phyloP scores from a whole-genome alignment of 2,329 filamentous ascomycete species.

The Aschersonia sp. region DNA sequence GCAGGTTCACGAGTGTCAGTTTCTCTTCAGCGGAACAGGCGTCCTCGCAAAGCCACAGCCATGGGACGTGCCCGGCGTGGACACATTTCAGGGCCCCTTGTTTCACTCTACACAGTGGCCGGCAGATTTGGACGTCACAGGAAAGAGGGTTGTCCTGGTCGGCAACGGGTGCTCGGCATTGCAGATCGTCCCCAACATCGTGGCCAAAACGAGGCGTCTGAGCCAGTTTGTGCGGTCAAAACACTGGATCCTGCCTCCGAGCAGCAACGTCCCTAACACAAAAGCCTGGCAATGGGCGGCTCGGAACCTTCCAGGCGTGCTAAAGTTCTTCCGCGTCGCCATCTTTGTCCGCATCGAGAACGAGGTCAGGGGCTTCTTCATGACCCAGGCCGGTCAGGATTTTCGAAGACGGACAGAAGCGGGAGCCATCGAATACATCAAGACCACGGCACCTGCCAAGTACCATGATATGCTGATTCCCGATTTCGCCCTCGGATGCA shows the following conservation, averaged over 20 bases:
- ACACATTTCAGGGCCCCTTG: constrained; percentile 26
- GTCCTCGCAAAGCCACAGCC: constrained; percentile 17
- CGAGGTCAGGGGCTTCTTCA: constrained; percentile 20
- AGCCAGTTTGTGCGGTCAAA: constrained; percentile 27
- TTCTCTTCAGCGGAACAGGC: constrained; percentile 22
- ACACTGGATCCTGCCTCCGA: constrained; percentile 25
- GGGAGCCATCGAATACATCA: constrained; percentile 24
- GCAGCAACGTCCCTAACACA: constrained; percentile 10
- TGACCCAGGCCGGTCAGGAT: constrained; percentile 18
- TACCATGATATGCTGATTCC: constrained; percentile 49
- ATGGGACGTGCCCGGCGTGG: constrained; percentile 30
- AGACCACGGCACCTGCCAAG: constrained; percentile 34
- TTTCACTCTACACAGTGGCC: constrained; percentile 44
- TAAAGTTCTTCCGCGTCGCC: constrained; percentile 23
- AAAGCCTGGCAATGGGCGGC: constrained; percentile 18
- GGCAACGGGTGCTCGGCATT: constrained; percentile 40
- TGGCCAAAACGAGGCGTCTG: constrained; percentile 16
- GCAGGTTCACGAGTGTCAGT: constrained; percentile 22
- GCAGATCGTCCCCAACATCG: constrained; percentile 34
- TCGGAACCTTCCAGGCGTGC: constrained; percentile 29
- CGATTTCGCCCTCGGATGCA: constrained; percentile 48
- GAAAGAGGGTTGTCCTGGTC: constrained; percentile 35
- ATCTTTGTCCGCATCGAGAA: constrained; percentile 24
- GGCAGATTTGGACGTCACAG: constrained; percentile 28
- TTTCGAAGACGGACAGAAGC: constrained; percentile 22